phyloP scores from a whole-genome alignment of 768 basidiomycete species.

The Naematelia aurantialba region DNA sequence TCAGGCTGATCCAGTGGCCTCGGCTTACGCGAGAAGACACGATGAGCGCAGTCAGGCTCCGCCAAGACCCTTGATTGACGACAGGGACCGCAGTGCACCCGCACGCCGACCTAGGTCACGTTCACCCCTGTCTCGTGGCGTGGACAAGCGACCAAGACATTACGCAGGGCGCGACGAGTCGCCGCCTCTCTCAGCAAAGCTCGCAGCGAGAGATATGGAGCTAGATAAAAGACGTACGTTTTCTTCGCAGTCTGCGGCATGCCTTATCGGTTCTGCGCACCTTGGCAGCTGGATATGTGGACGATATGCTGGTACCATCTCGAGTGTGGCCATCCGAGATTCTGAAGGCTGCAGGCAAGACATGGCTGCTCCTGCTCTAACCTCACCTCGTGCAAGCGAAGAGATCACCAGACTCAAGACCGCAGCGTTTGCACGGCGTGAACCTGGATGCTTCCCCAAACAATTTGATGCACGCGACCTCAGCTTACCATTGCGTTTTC shows the following conservation, averaged over 20 bases:
- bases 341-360: background rate
- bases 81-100: background rate
- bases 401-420: background rate
- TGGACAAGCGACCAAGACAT: background rate
- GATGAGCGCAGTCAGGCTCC: background rate
- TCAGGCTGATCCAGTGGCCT: background rate
- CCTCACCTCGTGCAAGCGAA: background rate
- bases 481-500: background rate
- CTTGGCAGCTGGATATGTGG: background rate
- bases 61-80: background rate
- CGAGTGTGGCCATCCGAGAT: background rate
- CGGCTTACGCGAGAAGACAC: background rate
- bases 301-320: background rate
- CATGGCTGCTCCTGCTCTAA: background rate
- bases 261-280: background rate
- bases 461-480: background rate
- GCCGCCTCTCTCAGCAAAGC: conserved; percentile 6
- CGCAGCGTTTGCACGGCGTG: background rate
- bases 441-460: background rate
- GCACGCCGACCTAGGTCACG: background rate
- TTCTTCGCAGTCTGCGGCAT: background rate
- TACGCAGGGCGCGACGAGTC: conserved; percentile 1
- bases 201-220: conserved; percentile 1
- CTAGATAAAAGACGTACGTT: conserved; percentile 6
- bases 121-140: background rate